Conservation (phyloP, 2,329 filamentous ascomycete species). For the Aspergillus aculeatinus region DNA sequence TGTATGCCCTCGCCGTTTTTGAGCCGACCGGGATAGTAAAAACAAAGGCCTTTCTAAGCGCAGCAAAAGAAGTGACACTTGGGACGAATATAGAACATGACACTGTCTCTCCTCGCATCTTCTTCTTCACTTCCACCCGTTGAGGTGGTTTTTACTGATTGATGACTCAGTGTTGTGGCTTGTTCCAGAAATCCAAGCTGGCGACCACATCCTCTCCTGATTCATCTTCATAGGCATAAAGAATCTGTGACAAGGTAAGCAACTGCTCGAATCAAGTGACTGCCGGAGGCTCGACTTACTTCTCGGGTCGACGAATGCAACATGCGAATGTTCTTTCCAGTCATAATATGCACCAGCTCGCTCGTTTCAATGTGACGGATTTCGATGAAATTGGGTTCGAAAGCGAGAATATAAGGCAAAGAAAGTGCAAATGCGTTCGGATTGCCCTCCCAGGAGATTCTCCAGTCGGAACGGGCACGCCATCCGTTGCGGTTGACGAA, state of each 20-base stretch:
- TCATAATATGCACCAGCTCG: constrained; percentile 88
- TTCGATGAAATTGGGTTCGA: constrained; percentile 97
- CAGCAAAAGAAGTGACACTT: constrained; percentile 16
- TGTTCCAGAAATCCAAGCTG: constrained; percentile 94
- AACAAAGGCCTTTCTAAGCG: constrained; percentile 18
- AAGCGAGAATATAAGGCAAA: constrained; percentile 94
- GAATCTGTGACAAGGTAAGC: constrained; percentile 62
- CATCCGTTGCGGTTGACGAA: constrained; percentile 98
- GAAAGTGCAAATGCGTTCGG: constrained; percentile 91
- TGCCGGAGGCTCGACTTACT: constrained; percentile 56
- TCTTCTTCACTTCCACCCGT: constrained; percentile 11
- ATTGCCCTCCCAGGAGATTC: constrained; percentile 94
- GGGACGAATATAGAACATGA: neutral
- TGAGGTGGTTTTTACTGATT: constrained; percentile 5
- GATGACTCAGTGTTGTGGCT: constrained; percentile 33
- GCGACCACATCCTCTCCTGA: constrained; percentile 89
- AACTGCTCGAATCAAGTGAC: neutral
- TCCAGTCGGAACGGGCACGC: constrained; percentile 94
- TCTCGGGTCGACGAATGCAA: constrained; percentile 95
- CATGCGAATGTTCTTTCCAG: constrained; percentile 95
- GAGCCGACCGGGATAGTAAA: constrained; percentile 5
- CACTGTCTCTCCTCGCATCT: neutral
- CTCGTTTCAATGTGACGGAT: constrained; percentile 93
- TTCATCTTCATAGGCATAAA: constrained; percentile 98
- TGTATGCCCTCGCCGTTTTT: neutral